A percentile compares a stretch with the other conserved stretches of the same genome.
Conservation (phyloP, 495 filamentous ascomycete species). For the Penicillium nucicola region DNA sequence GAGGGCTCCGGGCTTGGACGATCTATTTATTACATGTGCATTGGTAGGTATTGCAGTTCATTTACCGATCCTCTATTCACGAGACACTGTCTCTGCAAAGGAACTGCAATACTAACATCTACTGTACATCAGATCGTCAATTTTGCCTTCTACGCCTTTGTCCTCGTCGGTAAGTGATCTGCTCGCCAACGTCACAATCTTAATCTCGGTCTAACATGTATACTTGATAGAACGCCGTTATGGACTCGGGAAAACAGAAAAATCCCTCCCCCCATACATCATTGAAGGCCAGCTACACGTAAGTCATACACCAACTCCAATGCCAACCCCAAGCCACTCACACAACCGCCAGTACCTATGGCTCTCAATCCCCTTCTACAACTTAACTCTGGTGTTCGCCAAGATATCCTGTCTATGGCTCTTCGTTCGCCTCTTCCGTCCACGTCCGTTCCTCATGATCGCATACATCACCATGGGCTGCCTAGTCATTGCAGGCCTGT, state of each 20-base stretch:
- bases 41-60: slow-evolving; percentile 21
- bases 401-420: slow-evolving; percentile 44
- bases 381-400: slow-evolving; percentile 39
- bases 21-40: slow-evolving; percentile 26
- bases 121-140: slow-evolving; percentile 13
- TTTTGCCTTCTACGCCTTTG: slow-evolving; percentile 22
- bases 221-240: slow-evolving; percentile 11
- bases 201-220: slow-evolving; percentile 2
- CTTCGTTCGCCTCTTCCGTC: slow-evolving; percentile 38
- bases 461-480: slow-evolving; percentile 28
- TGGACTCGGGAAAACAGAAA: slow-evolving; percentile 8
- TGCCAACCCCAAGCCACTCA: not conserved
- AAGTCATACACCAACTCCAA: not conserved
- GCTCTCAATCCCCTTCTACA: slow-evolving; percentile 40
- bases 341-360: slow-evolving; percentile 26
- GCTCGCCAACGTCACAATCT: not conserved
- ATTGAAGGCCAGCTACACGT: slow-evolving; percentile 11
- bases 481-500: slow-evolving; percentile 32
- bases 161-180: slow-evolving; percentile 25
- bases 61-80: not conserved
- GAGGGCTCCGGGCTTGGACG: slow-evolving; percentile 35
- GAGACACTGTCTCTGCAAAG: not conserved
- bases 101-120: not conserved
- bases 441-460: slow-evolving; percentile 22
- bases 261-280: not conserved